phyloP scores from a whole-genome alignment of 768 basidiomycete species.

The Sarcomyxa edulis region DNA sequence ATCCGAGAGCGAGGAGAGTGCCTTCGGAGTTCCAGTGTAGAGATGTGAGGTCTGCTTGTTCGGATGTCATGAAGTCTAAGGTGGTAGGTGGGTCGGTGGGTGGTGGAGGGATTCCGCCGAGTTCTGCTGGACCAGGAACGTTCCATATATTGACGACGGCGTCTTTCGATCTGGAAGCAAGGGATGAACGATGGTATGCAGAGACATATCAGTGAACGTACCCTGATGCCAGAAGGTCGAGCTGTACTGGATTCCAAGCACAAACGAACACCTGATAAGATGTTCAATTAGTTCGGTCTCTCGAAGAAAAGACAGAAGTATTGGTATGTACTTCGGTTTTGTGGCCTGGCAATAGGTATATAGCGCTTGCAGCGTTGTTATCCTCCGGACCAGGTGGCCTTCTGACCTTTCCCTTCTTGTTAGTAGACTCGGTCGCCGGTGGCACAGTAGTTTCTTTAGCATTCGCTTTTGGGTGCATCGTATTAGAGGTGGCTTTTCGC shows the following conservation, averaged over 20 bases:
- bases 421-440: slow-evolving; percentile 14
- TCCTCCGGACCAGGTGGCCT: slow-evolving; percentile 36
- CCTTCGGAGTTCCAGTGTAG: slow-evolving; percentile 77
- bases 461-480: no score
- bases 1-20: slow-evolving; percentile 69
- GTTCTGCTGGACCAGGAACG: slow-evolving; percentile 37
- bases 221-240: slow-evolving; percentile 69
- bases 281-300: slow-evolving; percentile 2
- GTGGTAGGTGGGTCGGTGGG: slow-evolving; percentile 28
- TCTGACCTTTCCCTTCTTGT: slow-evolving; percentile 15
- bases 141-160: slow-evolving; percentile 72
- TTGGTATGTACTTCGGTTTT: slow-evolving; percentile 44
- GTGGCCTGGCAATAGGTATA: slow-evolving; percentile 52
- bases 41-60: slow-evolving; percentile 63
- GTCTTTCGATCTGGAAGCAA: slow-evolving; percentile 62
- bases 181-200: slow-evolving; percentile 8
- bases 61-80: slow-evolving; percentile 40
- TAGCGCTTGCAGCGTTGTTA: slow-evolving; percentile 31
- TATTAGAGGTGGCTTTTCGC: neutral
- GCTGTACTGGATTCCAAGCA: slow-evolving; percentile 66
- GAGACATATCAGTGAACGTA: slow-evolving; percentile 25
- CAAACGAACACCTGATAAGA: slow-evolving; percentile 67
- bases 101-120: slow-evolving; percentile 22
- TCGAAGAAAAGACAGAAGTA: neutral
- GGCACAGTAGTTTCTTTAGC: slow-evolving; percentile 5